Base-by-base conservation (phyloP, 768 basidiomycete species). In the Leccinum truebloodii region DNA sequence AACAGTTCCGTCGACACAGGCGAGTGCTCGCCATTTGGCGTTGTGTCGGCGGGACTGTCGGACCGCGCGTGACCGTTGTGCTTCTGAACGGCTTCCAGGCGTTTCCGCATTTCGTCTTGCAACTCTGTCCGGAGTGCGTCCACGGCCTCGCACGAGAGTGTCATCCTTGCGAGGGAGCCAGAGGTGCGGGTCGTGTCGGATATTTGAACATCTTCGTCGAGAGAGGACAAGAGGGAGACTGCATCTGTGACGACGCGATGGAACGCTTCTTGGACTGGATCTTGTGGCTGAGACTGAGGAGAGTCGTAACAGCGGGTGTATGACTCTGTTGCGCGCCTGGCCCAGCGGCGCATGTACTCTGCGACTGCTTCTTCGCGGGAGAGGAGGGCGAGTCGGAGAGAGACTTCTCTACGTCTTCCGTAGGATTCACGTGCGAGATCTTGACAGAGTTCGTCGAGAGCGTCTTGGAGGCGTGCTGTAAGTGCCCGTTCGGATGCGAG, bases 401-500 rank as follows among this genome's bases (percentile, higher is more conserved):
- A 78, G 1, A 92, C 81, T 67, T 94, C 92, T 35, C 88, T 78
- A 24, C 92, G 76, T 18, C 92, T 81, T 3, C 90, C 91, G 60
- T 84, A 89, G 0, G 81, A 78, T 69, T 92, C 92, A 30, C 86
- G 84, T 37, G 86, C 80, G 32, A 90, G 77, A 56, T 92, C 88
- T 39, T 86, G 83, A 0, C 87, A 86, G 0, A 92, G 75, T 49
- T 90, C 86, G 60, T 92, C 90, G 18, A 94, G 74, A 1, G 83
- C 83, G 30, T 70, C 69, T 6, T 87, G 83, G n/a, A 92, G 74
- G 7, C 78, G 79, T 22, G 79, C 78, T 0, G 77, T 73, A 12
- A 79, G 79, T 1, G 70, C 57, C 61, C 79, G 78, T 39, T 85
- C 80, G 5, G 75, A 71, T 0, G 75, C 72, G 1, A 89, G 75